Percentiles rank a stretch among this genome's conserved stretches.
Evolutionary conservation across 2,329 filamentous ascomycete genomes (phyloP).

Genomic region (Arachnopeziza araneosa): DNA sequence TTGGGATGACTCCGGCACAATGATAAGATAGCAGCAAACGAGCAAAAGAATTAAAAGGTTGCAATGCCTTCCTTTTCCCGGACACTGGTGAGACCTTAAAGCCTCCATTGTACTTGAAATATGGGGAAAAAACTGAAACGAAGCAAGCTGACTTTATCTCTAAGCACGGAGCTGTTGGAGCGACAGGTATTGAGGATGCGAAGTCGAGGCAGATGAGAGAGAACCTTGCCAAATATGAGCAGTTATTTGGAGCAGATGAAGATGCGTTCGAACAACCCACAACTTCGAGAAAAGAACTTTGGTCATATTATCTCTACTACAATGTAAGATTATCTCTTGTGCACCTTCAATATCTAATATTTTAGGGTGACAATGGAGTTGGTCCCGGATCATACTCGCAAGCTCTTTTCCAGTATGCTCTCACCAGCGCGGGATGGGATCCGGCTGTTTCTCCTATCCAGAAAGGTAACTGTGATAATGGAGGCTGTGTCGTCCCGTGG

Average conservation of each 20-base stretch:
- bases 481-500: conserved; percentile 36
- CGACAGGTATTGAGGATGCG: conserved; percentile 4
- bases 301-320: conserved; percentile 40
- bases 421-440: conserved; percentile 35
- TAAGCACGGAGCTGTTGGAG: neutral
- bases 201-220: conserved; percentile 18
- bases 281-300: conserved; percentile 36
- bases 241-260: conserved; percentile 34
- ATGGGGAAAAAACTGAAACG: neutral
- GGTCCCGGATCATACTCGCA: conserved; percentile 37
- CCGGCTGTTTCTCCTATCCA: conserved; percentile 29
- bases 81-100: too few species aligned
- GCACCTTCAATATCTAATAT: neutral
- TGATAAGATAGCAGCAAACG: neutral
- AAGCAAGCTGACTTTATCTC: conserved; percentile 5
- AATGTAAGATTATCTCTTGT: conserved; percentile 24
- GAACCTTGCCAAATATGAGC: conserved; percentile 29
- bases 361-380: conserved; percentile 36
- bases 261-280: conserved; percentile 34
- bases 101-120: too few species aligned
- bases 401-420: conserved; percentile 37
- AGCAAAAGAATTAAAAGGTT: neutral
- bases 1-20: neutral
- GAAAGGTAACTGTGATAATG: conserved; percentile 21
- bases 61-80: neutral